Evolutionary conservation across 768 basidiomycete genomes (phyloP).

Genomic region (Mrakia gelida): DNA sequence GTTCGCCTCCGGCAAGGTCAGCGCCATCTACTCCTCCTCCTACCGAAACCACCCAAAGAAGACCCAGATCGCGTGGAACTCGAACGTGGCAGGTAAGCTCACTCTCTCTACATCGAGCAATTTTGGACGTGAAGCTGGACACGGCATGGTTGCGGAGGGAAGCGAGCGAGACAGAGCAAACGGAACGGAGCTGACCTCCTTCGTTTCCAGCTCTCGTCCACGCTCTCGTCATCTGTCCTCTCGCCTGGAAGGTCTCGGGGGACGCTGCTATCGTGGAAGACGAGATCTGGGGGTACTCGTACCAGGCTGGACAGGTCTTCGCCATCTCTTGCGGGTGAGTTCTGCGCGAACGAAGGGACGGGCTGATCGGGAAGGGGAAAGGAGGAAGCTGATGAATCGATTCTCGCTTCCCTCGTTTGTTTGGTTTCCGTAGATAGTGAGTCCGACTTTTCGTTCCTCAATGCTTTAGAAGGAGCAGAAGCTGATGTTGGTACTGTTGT

Average conservation of each 20-base stretch:
- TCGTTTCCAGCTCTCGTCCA: background rate
- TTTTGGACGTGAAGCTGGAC: too few species aligned
- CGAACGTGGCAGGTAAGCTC: background rate
- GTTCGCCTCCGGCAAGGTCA: background rate
- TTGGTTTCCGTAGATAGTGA: conserved; percentile 1
- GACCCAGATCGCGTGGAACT: conserved; percentile 19
- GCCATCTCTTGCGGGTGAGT: background rate
- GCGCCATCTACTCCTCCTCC: background rate
- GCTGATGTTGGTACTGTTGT: background rate
- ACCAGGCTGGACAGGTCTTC: conserved; percentile 2
- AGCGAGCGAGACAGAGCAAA: background rate
- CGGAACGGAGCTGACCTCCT: background rate
- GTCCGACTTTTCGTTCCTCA: background rate
- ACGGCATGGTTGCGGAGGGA: background rate
- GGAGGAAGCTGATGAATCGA: background rate
- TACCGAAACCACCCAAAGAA: background rate
- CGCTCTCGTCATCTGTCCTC: background rate
- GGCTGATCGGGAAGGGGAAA: background rate
- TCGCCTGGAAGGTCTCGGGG: conserved; percentile 1
- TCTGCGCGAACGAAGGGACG: too few species aligned
- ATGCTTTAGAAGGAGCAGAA: background rate
- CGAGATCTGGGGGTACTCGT: conserved; percentile 1
- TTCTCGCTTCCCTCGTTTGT: background rate
- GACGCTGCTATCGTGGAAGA: background rate
- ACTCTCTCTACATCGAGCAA: background rate